Base-by-base conservation (phyloP, 306 rosid species). In the Pueraria montana region DNA sequence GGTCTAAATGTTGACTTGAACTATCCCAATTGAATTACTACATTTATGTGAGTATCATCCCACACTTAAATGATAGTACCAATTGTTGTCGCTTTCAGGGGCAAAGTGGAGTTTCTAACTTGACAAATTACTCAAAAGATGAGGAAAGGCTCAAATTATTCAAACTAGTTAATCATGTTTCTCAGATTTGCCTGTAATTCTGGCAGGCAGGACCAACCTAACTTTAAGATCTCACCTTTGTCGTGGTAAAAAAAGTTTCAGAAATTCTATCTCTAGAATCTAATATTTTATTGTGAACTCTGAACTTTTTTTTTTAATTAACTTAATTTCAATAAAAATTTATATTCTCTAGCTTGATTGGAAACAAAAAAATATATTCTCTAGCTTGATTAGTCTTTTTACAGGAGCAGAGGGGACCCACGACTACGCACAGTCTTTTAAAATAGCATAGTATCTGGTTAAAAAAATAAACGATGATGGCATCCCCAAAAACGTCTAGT, bases 21-120 rank as follows among this genome's bases (percentile, higher is more conserved):
- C 17, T 43, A 45, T 69, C 50, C 2, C 42, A 56, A 30, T 75
- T 63, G 18, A 76, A 52, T 65, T 32, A 48, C 77, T 80, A 46
- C 20, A 21, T 64, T 40, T 65, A n/a, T 50, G 76, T 68, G 84
- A 46, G 65, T 8, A 24, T 32, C n/a, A n/a, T n/a, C n/a, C n/a
- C n/a, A 40, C 18, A 61, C 70, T 52, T 40, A 67, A 76, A 66
- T 63, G 72, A 68, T 87, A 74, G 61, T 80, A 52, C 83, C 21
- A 23, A 63, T 21, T 63, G 91, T 62, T 76, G 87, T 87, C 87
- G 81, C 88, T 84, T 89, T 86, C 76, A 18, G 70, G 76, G 92
- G 86, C 83, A 89, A 50, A 68, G 26, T 5, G 18, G 82, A 77
- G 84, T 36, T 77, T 70, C 58, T 77, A 85, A 82, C 81, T 72